These are phyloP conservation scores for Lactifluus subvellereus DNA, from an alignment of 768 basidiomycete genomes.

Conservation along the genomic window DNA sequence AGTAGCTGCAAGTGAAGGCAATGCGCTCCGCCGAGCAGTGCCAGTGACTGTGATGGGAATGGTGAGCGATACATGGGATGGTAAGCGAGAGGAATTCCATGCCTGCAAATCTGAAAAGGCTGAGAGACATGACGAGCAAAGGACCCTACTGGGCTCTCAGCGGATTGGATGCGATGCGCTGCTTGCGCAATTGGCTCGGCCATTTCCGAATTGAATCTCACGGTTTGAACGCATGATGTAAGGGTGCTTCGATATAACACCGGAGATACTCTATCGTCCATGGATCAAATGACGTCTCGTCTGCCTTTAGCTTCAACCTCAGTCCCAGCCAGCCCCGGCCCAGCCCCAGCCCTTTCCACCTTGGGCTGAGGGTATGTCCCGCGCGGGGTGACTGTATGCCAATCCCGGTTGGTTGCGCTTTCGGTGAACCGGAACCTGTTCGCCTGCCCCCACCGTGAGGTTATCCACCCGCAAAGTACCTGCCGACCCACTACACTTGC, in stretches of 20 bases:
- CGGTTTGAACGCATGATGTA: not conserved
- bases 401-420: not conserved
- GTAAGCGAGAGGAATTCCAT: not conserved
- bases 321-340: not conserved
- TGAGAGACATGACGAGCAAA: conserved; percentile 18
- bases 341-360: conserved; percentile 1
- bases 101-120: conserved; percentile 14
- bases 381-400: not conserved
- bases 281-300: conserved; percentile 14
- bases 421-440: conserved; percentile 14
- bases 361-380: conserved; percentile 13
- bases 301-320: not conserved
- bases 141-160: not conserved
- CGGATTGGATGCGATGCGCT: too few relatives aligned
- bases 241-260: too few relatives aligned
- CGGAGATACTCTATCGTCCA: conserved; percentile 15
- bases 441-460: not conserved
- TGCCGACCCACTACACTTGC: not conserved
- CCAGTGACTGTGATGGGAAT: conserved; percentile 4
- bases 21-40: conserved; percentile 10
- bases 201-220: not conserved
- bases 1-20: conserved; percentile 1
- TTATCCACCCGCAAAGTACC: not conserved
- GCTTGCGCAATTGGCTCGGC: not conserved
- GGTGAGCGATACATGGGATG: not conserved